Base-by-base conservation (phyloP, 257 asterid genomes). In the Rhazya stricta region DNA sequence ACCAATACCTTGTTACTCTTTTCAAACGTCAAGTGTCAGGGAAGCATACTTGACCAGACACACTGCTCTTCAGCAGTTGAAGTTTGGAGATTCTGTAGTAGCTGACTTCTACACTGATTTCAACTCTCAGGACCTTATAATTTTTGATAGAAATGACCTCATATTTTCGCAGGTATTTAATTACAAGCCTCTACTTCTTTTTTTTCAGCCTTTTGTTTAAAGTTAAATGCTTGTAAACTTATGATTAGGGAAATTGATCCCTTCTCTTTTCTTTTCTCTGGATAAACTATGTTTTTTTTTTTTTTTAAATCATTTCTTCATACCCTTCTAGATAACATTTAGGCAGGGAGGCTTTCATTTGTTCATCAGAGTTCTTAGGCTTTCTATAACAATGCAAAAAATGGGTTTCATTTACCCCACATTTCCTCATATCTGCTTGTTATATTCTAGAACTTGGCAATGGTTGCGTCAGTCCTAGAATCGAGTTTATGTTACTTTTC, bases 31-130 rank as follows among this genome's bases (percentile, higher is more conserved):
- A 45, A 84, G 87, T 70, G 75, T 81, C 74, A 89, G 98, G 79
- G 92, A 82, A 72, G 87, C 91, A 54, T 92, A 86, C 82, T 77
- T 83, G 77, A 60, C 82, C 11, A 86, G 96, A 83, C 91, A 75
- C 70, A 75, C 84, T 76, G 73, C 88, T 57, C 18, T 84, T 36
- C 84, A 54, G 51, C 91, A 88, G 82, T 89, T 92, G 71, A 91
- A 83, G 83, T 89, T 79, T 78, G 60, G 15, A 13, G 93, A 92
- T 85, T 94, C 98, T 51, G 48, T 67, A 4, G 39, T 56, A 60
- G 43, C 62, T 25, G 81, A 73, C 45, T 56, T 85, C 41, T 15
- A 13, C 45, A 76, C 74, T 36, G 76, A 32, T 56, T 82, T 86
- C 18, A 83, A 80, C 66, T 83, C 87, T 69, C 84, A 80, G 3